phyloP scores from a whole-genome alignment of 352 stramenopile genomes.

The Globisporangium paroecandrum region DNA sequence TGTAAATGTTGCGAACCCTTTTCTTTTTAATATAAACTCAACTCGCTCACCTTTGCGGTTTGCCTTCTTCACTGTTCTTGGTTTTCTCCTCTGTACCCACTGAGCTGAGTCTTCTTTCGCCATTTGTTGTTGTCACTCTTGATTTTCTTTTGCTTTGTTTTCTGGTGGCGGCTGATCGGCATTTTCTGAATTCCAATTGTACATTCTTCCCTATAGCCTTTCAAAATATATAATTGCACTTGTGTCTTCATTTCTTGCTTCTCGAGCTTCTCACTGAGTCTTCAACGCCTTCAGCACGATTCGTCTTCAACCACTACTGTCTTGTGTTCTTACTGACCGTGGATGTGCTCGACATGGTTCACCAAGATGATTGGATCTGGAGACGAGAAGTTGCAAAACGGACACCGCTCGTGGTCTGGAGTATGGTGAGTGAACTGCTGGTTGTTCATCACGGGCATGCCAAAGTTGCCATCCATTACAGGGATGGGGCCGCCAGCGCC shows the following conservation, averaged over 20 bases:
- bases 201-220: background rate
- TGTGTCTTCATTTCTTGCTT: background rate
- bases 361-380: slow-evolving; percentile 63
- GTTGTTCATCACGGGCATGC: slow-evolving; percentile 13
- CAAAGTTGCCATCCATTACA: slow-evolving; percentile 17
- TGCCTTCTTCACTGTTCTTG: background rate
- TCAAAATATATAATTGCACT: background rate
- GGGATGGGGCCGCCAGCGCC: slow-evolving; percentile 12
- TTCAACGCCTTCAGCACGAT: no score
- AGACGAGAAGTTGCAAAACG: slow-evolving; percentile 55
- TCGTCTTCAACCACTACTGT: background rate
- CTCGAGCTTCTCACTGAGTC: no score
- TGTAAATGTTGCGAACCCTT: background rate
- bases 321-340: slow-evolving; percentile 21
- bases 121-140: background rate
- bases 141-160: background rate
- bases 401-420: slow-evolving; percentile 48
- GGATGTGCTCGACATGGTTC: slow-evolving; percentile 74
- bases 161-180: background rate
- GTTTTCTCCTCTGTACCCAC: background rate
- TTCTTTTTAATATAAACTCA: background rate
- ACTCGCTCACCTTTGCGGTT: background rate
- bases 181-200: background rate
- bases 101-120: background rate
- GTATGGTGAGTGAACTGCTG: slow-evolving; percentile 6